A percentile compares a stretch with the other conserved stretches of the same genome.
These are phyloP conservation scores for Amorphotheca resinae DNA, from an alignment of 495 filamentous ascomycete genomes.

Conservation along the genomic window DNA sequence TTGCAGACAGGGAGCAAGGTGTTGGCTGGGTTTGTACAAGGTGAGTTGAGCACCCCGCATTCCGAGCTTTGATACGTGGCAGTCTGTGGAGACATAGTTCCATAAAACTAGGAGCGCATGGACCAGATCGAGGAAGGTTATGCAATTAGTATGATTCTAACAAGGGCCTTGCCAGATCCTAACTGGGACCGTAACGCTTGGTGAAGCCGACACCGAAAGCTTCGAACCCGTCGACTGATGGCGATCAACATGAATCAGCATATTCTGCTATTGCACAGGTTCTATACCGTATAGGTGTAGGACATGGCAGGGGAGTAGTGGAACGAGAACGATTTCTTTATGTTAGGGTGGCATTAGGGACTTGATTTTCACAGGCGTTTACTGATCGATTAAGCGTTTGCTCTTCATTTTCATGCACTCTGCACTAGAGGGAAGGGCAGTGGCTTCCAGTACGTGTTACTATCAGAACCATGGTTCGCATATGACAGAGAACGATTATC, in stretches of 20 bases:
- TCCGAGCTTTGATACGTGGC: not conserved
- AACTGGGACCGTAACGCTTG: constrained; percentile 74
- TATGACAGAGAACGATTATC: no score
- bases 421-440: constrained; percentile 10
- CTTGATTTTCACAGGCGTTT: not conserved
- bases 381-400: constrained; percentile 7
- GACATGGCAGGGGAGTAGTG: not conserved
- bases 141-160: not conserved
- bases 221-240: constrained; percentile 33
- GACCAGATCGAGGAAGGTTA: not conserved
- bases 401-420: not conserved
- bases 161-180: constrained; percentile 37
- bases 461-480: no score
- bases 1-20: constrained; percentile 98
- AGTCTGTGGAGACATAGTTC: not conserved
- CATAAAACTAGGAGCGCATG: not conserved
- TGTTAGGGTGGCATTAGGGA: constrained; percentile 4
- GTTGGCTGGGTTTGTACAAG: constrained; percentile 88
- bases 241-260: constrained; percentile 14
- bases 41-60: constrained; percentile 36
- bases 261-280: constrained; percentile 13
- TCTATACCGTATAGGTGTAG: constrained; percentile 14
- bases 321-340: not conserved
- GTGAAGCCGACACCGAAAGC: constrained; percentile 36
- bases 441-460: constrained; percentile 5